Conservation (phyloP, 2,329 filamentous ascomycete species). For the Aureobasidium subglaciale region DNA sequence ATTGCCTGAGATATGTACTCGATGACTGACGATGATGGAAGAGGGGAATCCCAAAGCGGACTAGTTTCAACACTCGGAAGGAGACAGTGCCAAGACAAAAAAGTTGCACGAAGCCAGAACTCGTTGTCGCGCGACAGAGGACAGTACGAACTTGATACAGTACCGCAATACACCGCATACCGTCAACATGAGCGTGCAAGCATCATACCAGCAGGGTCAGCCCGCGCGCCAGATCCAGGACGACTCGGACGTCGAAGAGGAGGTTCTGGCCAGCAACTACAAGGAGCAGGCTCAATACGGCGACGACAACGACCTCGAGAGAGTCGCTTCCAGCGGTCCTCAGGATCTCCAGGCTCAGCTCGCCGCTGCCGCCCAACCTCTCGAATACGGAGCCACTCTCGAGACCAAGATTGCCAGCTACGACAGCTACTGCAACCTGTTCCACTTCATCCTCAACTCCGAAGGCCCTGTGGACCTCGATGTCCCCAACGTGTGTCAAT, state of each 20-base stretch:
- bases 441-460: slow-evolving; percentile 98
- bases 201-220: slow-evolving; percentile 35
- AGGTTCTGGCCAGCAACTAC: slow-evolving; percentile 92
- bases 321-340: slow-evolving; percentile 57
- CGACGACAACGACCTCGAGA: slow-evolving; percentile 65
- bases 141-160: not conserved
- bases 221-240: slow-evolving; percentile 27
- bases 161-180: not conserved
- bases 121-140: slow-evolving; percentile 1
- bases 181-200: slow-evolving; percentile 31
- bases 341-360: slow-evolving; percentile 93
- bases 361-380: slow-evolving; percentile 81
- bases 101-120: slow-evolving; percentile 15
- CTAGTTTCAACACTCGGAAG: no score
- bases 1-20: not conserved
- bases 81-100: no score
- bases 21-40: slow-evolving; percentile 8
- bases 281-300: slow-evolving; percentile 93
- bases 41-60: not conserved
- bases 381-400: slow-evolving; percentile 91
- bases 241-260: slow-evolving; percentile 93
- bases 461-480: slow-evolving; percentile 98
- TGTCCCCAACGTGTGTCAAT: slow-evolving; percentile 74
- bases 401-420: slow-evolving; percentile 98
- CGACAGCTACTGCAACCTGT: slow-evolving; percentile 98